Conservation (phyloP, 2,329 filamentous ascomycete species). For the Pestalotiopsis sp. region DNA sequence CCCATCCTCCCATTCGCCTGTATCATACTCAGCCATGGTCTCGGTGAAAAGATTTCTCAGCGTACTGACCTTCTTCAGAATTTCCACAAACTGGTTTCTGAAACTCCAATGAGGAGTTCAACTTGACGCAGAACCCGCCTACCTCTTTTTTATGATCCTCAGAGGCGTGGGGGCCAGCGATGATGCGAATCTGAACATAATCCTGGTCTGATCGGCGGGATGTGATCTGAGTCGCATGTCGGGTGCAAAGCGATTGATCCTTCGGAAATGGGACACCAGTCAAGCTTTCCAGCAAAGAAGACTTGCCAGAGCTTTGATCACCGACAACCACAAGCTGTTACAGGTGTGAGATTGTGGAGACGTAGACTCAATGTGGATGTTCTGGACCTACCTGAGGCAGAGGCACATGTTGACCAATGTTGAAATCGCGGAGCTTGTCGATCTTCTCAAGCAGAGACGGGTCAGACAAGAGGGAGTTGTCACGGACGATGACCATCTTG, state of each 20-base stretch:
- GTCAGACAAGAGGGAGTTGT: background rate
- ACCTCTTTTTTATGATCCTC: background rate
- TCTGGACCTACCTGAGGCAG: slow-evolving; percentile 19
- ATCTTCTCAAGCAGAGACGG: slow-evolving; percentile 20
- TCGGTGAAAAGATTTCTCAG: background rate
- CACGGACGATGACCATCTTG: background rate
- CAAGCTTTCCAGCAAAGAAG: slow-evolving; percentile 67
- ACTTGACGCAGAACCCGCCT: background rate
- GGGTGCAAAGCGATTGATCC: slow-evolving; percentile 23
- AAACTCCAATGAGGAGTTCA: background rate
- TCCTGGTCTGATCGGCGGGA: slow-evolving; percentile 10
- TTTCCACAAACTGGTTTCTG: background rate
- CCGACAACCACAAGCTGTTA: slow-evolving; percentile 70
- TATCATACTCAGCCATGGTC: background rate
- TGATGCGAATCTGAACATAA: slow-evolving; percentile 9
- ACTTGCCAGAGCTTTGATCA: slow-evolving; percentile 76
- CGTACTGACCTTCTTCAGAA: slow-evolving; percentile 9
- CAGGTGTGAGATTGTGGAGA: background rate
- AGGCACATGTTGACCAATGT: slow-evolving; percentile 24
- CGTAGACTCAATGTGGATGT: background rate
- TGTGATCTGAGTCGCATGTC: slow-evolving; percentile 27
- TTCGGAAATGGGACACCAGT: slow-evolving; percentile 29
- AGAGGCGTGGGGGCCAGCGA: slow-evolving; percentile 9
- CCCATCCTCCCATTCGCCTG: slow-evolving; percentile 15
- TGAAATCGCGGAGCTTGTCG: slow-evolving; percentile 27